Base-by-base conservation (phyloP, 2,329 filamentous ascomycete genomes). In the Mollisiaceae sp. region DNA sequence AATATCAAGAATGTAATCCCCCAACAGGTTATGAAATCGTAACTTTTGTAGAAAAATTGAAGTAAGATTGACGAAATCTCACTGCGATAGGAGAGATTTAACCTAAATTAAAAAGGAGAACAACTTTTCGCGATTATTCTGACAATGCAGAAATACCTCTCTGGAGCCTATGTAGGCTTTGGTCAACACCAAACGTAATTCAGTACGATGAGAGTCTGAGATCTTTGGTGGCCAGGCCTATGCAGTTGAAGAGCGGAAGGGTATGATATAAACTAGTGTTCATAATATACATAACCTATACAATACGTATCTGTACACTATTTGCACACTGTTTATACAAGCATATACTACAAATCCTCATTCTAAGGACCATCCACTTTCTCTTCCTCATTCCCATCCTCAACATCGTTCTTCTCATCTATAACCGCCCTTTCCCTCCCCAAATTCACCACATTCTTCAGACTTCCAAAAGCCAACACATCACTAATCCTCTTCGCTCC, bases 381-480 rank as follows among this genome's bases (percentile, higher is more conserved):
- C 50, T 54, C 50, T 5, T 18, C 24, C 24, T 27, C 50, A 2
- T 18, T 20, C 35, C 11, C 36, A 14, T 47, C 58, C 12, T 35
- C 22, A 1, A 32, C n/a, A 27, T 32, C 43, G 15, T 20, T 61
- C 27, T 58, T 65, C 22, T 57, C 52, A 32, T 54, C 43, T 3
- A 35, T 24, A 24, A 11, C 43, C n/a, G n/a, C 27, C 14, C 35
- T 59, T 43, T 47, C 52, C 24, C 38, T 66, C 4, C 72, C 69
- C 60, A 87, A 71, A 59, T 82, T 82, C 14, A 88, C 83, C 4
- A 90, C 86, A 69, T 90, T 88, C 75, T 89, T 87, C 80, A 99
- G 77, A 63, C 87, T 97, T 0, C 95, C 95, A 81, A 99, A 99
- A 39, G 89, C 88, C 73, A 98, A 80, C 20, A 94, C 93, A 78